A percentile compares a stretch with the other conserved stretches of the same genome.
phyloP scores from a whole-genome alignment of 2,329 filamentous ascomycete species.

The Ascochyta viciae-villosae region DNA sequence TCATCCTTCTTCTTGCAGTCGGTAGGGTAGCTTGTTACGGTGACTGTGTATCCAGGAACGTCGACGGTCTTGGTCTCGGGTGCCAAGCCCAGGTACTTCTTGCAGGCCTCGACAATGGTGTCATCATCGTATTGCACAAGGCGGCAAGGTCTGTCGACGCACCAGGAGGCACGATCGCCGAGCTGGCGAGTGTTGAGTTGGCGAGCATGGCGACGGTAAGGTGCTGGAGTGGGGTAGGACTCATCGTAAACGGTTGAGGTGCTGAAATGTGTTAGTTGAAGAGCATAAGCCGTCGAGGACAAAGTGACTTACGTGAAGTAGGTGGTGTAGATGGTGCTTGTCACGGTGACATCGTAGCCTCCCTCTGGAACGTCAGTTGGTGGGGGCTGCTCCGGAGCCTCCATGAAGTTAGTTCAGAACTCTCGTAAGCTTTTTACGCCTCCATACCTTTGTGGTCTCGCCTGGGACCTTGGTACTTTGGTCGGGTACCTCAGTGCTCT shows the following conservation, averaged over 20 bases:
- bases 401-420: not conserved
- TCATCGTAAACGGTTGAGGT: conserved; percentile 7
- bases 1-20: conserved; percentile 10
- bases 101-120: conserved; percentile 19
- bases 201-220: conserved; percentile 6
- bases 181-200: not conserved
- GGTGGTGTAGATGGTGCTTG: conserved; percentile 10
- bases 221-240: conserved; percentile 8
- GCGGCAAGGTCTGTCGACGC: conserved; percentile 24
- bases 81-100: conserved; percentile 16
- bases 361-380: not conserved
- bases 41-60: conserved; percentile 8
- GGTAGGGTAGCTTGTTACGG: conserved; percentile 13
- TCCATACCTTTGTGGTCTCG: not conserved
- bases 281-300: too few relatives aligned
- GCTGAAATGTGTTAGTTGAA: not conserved
- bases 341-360: conserved; percentile 10
- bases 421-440: not conserved
- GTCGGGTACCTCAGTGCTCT: not conserved
- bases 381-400: conserved; percentile 7
- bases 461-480: not conserved
- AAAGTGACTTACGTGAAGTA: conserved; percentile 6
- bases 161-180: conserved; percentile 10
- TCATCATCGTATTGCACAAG: conserved; percentile 17
- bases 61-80: not conserved